phyloP scores from a whole-genome alignment of 805 yeast genomes.

The Lachancea fermentati region DNA sequence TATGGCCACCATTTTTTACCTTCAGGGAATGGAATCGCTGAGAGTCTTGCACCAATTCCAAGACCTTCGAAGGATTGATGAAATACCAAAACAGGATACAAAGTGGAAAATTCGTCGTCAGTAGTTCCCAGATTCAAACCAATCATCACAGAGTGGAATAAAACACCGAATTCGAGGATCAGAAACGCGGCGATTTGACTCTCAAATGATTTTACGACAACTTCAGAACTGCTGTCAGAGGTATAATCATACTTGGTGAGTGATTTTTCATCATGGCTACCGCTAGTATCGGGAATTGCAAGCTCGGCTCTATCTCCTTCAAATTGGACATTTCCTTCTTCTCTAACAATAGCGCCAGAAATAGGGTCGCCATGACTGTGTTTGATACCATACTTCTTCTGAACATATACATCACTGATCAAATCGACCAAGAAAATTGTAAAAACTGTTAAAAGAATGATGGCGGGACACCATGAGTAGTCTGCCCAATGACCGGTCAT shows the following conservation, averaged over 20 bases:
- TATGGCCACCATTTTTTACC: conserved; percentile 37
- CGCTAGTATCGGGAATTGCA: too few species aligned
- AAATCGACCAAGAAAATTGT: conserved; percentile 39
- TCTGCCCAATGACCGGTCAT: conserved; percentile 39
- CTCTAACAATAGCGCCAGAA: conserved; percentile 12
- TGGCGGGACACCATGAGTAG: conserved; percentile 45
- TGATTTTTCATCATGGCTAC: too few species aligned
- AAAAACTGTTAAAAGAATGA: conserved; percentile 37
- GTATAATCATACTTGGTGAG: conserved; percentile 3
- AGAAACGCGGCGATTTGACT: conserved; percentile 41
- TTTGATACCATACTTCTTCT: conserved; percentile 29
- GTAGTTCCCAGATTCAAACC: conserved; percentile 63
- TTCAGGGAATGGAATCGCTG: conserved; percentile 52
- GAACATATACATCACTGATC: conserved; percentile 36
- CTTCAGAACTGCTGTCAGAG: conserved; percentile 5
- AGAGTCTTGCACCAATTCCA: conserved; percentile 68
- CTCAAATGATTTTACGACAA: neutral
- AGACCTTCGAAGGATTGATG: conserved; percentile 79
- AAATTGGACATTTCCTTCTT: conserved; percentile 4
- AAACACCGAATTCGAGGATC: conserved; percentile 64
- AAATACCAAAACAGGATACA: conserved; percentile 62
- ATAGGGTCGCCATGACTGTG: conserved; percentile 25
- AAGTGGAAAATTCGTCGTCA: conserved; percentile 57
- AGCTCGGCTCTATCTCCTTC: too few species aligned
- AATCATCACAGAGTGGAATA: conserved; percentile 71